phyloP scores from a whole-genome alignment of 257 asterid genomes.

The Cordia subcordata region DNA sequence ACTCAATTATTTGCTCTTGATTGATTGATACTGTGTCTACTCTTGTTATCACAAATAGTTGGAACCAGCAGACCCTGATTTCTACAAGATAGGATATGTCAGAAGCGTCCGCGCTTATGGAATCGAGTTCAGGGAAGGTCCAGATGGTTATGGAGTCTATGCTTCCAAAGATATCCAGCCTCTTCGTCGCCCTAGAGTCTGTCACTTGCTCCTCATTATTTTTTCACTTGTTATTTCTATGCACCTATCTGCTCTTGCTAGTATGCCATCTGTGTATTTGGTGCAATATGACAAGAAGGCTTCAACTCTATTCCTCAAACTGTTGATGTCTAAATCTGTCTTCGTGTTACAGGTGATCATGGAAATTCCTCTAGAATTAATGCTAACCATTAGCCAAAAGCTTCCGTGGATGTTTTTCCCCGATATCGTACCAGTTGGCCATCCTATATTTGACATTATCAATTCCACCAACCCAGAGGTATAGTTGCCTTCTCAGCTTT shows the following conservation, averaged over 20 bases:
- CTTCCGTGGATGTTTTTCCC: slow-evolving; percentile 99
- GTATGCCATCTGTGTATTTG: too few relatives aligned
- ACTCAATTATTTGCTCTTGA: slow-evolving; percentile 8
- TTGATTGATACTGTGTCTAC: slow-evolving; percentile 10
- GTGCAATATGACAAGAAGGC: not conserved
- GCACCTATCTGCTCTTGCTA: not conserved
- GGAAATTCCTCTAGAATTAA: slow-evolving; percentile 96
- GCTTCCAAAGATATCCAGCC: slow-evolving; percentile 92
- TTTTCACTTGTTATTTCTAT: not conserved
- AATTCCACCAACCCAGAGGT: slow-evolving; percentile 97
- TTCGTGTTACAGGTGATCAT: slow-evolving; percentile 68
- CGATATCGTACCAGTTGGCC: slow-evolving; percentile 86
- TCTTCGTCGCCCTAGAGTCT: slow-evolving; percentile 96
- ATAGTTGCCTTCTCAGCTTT: slow-evolving; percentile 20
- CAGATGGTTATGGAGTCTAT: slow-evolving; percentile 92
- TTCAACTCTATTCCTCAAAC: not conserved
- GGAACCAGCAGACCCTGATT: slow-evolving; percentile 93
- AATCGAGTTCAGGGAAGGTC: slow-evolving; percentile 91
- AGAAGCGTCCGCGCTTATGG: slow-evolving; percentile 95
- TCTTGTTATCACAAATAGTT: slow-evolving; percentile 36
- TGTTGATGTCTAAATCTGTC: not conserved
- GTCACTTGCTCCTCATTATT: slow-evolving; percentile 14
- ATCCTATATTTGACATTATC: slow-evolving; percentile 91
- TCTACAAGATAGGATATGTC: slow-evolving; percentile 87
- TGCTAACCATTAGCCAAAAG: slow-evolving; percentile 89